A percentile compares a stretch with the other conserved stretches of the same genome.
Evolutionary conservation across 1,284 basidiomycete genomes (phyloP).

Genomic region (Ceratobasidium sp.): DNA sequence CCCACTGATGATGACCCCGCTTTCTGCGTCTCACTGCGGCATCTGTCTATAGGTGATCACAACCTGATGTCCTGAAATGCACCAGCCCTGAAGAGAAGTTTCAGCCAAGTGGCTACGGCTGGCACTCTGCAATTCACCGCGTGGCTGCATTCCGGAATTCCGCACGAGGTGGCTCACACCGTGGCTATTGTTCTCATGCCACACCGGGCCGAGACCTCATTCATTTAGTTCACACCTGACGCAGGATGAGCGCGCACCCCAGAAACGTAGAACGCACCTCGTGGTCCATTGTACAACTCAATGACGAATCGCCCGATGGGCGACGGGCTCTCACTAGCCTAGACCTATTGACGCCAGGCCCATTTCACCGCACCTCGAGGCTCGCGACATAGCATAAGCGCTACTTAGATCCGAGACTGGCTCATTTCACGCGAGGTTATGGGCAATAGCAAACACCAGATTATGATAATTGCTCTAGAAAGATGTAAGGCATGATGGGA

Average conservation of each 20-base stretch:
- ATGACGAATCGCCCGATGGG: not conserved
- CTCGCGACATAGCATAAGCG: no score
- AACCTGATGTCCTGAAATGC: no score
- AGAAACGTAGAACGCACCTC: slow-evolving; percentile 1
- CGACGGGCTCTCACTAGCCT: not conserved
- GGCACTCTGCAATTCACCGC: not conserved
- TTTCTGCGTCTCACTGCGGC: no score
- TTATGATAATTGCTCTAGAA: slow-evolving; percentile 17
- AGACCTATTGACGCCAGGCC: slow-evolving; percentile 7
- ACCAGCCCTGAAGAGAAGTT: no score
- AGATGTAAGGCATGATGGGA: slow-evolving; percentile 1
- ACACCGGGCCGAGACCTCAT: not conserved
- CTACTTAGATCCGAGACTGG: not conserved
- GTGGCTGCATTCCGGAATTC: not conserved
- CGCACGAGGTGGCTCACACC: not conserved
- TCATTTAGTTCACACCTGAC: not conserved
- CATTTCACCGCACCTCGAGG: not conserved
- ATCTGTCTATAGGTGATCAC: no score
- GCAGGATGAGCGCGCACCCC: not conserved
- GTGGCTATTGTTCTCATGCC: not conserved
- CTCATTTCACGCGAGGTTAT: not conserved
- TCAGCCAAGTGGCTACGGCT: not conserved
- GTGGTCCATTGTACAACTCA: not conserved
- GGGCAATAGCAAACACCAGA: slow-evolving; percentile 14
- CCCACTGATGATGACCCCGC: no score